phyloP scores from a whole-genome alignment of 805 yeast genomes.

The Lachancea dasiensis region DNA sequence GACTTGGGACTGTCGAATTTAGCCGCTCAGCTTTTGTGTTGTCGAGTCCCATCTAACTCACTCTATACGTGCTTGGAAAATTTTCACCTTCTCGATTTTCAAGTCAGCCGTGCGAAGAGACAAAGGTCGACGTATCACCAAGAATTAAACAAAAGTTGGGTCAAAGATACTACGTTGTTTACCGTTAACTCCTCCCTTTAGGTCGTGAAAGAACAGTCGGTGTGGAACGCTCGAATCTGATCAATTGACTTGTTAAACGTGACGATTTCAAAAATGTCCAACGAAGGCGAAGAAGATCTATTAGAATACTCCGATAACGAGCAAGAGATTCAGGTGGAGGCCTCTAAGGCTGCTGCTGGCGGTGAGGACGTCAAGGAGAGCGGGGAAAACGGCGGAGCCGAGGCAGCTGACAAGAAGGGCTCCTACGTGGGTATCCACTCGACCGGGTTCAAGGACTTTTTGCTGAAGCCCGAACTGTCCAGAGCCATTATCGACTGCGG shows the following conservation, averaged over 20 bases:
- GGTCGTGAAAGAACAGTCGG: neutral
- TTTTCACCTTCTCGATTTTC: no score
- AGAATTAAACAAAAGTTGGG: no score
- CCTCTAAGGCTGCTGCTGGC: conserved; percentile 38
- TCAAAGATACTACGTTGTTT: no score
- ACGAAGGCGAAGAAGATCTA: conserved; percentile 98
- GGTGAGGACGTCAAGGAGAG: conserved; percentile 20
- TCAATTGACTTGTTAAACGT: conserved; percentile 4
- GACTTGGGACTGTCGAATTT: no score
- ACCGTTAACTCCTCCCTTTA: no score
- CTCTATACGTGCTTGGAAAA: no score
- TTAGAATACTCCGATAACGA: conserved; percentile 98
- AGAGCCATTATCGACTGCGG: conserved; percentile 99
- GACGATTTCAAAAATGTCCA: conserved; percentile 50
- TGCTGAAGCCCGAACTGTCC: conserved; percentile 91
- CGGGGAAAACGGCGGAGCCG: conserved; percentile 33
- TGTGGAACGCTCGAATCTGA: neutral
- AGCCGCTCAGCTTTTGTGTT: no score
- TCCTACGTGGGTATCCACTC: conserved; percentile 98
- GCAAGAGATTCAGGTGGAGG: conserved; percentile 72
- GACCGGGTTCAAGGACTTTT: conserved; percentile 96
- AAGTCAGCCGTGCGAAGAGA: no score
- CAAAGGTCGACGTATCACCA: no score
- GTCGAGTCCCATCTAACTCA: no score
- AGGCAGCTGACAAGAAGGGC: conserved; percentile 82